phyloP scores from a whole-genome alignment of 495 filamentous ascomycete species.

The Penicillium macrosclerotiorum region DNA sequence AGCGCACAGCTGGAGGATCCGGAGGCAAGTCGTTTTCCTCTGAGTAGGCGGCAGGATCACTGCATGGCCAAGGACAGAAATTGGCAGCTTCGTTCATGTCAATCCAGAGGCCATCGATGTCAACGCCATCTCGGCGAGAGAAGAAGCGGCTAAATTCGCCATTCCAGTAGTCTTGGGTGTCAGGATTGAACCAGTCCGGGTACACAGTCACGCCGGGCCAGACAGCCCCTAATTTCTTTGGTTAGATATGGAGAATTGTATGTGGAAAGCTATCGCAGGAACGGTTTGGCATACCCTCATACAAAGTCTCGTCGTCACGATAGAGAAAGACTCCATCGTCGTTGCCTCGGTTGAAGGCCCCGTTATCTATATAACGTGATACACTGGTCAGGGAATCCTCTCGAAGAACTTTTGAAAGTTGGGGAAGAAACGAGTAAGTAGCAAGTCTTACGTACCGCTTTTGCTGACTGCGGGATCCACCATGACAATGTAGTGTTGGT shows the following conservation, averaged over 20 bases:
- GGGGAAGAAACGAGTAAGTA: too few relatives aligned
- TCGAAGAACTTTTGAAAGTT: too few relatives aligned
- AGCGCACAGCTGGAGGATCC: constrained; percentile 59
- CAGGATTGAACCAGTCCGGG: constrained; percentile 80
- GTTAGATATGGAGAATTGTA: not conserved
- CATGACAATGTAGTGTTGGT: constrained; percentile 85
- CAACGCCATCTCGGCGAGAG: constrained; percentile 58
- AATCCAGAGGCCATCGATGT: constrained; percentile 88
- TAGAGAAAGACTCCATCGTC: constrained; percentile 64
- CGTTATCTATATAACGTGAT: constrained; percentile 48
- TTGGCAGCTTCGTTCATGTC: constrained; percentile 78
- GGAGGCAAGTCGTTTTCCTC: constrained; percentile 62
- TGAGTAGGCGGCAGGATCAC: constrained; percentile 54
- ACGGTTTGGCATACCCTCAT: constrained; percentile 50
- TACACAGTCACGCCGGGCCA: constrained; percentile 83
- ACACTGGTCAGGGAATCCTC: not conserved
- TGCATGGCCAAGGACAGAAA: constrained; percentile 75
- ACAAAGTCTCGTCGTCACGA: constrained; percentile 61
- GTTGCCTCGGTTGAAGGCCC: constrained; percentile 60
- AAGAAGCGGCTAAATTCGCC: constrained; percentile 72
- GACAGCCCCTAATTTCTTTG: constrained; percentile 53
- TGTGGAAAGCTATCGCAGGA: too few relatives aligned
- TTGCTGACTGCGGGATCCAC: constrained; percentile 74
- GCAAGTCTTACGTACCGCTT: constrained; percentile 29
- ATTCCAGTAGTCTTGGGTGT: constrained; percentile 70